Conservation (phyloP, 1,284 basidiomycete species). For the Marasmius fiardii region DNA sequence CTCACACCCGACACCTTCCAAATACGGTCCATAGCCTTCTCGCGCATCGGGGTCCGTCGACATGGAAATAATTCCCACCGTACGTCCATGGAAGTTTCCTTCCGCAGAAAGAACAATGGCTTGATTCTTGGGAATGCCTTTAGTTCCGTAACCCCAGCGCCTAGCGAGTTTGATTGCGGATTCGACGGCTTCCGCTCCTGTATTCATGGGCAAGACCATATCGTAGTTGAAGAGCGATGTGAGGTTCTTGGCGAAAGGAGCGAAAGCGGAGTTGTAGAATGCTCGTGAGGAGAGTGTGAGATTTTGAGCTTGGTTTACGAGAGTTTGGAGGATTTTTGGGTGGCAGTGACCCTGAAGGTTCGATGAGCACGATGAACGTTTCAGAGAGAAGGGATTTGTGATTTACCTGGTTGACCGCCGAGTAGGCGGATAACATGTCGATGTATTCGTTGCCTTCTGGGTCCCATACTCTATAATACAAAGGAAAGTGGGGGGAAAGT, state of each 20-base stretch:
- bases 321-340: slow-evolving; percentile 80
- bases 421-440: slow-evolving; percentile 97
- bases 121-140: slow-evolving; percentile 79
- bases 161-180: slow-evolving; percentile 82
- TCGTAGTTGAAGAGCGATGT: slow-evolving; percentile 87
- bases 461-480: slow-evolving; percentile 80
- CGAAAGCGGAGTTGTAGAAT: slow-evolving; percentile 94
- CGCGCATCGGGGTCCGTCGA: slow-evolving; percentile 93
- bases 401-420: slow-evolving; percentile 83
- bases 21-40: slow-evolving; percentile 88
- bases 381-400: no score
- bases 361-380: no score
- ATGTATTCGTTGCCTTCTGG: slow-evolving; percentile 93
- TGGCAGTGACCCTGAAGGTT: slow-evolving; percentile 97
- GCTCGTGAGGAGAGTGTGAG: slow-evolving; percentile 94
- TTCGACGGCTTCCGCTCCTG: slow-evolving; percentile 97
- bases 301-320: slow-evolving; percentile 84
- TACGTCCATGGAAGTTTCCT: slow-evolving; percentile 97
- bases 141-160: slow-evolving; percentile 92
- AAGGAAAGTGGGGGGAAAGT: slow-evolving; percentile 5
- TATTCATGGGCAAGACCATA: slow-evolving; percentile 99
- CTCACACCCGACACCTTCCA: slow-evolving; percentile 81
- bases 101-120: slow-evolving; percentile 87
- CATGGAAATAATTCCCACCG: slow-evolving; percentile 91
- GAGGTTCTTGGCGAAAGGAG: slow-evolving; percentile 84